Evolutionary conservation across 1,284 basidiomycete species (phyloP).

Genomic region (Meira nashicola): DNA sequence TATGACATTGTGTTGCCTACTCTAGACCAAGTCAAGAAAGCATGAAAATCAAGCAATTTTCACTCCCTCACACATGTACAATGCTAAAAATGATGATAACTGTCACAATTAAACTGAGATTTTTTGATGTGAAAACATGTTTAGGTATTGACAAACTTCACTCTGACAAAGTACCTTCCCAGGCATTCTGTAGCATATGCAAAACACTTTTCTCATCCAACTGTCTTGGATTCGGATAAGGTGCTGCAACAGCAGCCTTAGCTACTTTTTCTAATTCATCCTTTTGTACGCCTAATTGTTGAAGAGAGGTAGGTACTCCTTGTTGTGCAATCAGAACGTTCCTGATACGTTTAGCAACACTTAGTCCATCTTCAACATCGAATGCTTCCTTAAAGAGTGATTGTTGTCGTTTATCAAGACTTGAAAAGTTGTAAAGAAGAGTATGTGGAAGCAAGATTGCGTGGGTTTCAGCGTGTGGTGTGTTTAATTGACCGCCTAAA

Average conservation of each 20-base stretch:
- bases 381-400: conserved; percentile 45
- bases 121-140: too few species aligned
- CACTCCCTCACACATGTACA: too few species aligned
- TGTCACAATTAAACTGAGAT: too few species aligned
- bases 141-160: too few species aligned
- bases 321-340: conserved; percentile 56
- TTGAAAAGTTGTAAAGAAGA: conserved; percentile 56
- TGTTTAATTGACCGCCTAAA: conserved; percentile 56
- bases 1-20: too few species aligned
- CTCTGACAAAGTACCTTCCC: background rate
- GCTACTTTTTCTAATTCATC: conserved; percentile 57
- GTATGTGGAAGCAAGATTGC: conserved; percentile 58
- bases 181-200: background rate
- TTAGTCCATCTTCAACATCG: conserved; percentile 48
- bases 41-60: too few species aligned
- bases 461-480: conserved; percentile 58
- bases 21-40: too few species aligned
- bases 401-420: conserved; percentile 53
- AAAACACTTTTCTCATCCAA: conserved; percentile 54
- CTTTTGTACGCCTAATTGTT: conserved; percentile 57
- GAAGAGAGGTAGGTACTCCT: conserved; percentile 55
- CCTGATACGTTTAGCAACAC: conserved; percentile 55
- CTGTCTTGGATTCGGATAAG: conserved; percentile 57
- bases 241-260: conserved; percentile 55
- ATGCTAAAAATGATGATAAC: too few species aligned